A percentile compares a stretch with the other conserved stretches of the same genome.
Conservation (phyloP, 768 basidiomycete species). For the Antrodiella citrinella region DNA sequence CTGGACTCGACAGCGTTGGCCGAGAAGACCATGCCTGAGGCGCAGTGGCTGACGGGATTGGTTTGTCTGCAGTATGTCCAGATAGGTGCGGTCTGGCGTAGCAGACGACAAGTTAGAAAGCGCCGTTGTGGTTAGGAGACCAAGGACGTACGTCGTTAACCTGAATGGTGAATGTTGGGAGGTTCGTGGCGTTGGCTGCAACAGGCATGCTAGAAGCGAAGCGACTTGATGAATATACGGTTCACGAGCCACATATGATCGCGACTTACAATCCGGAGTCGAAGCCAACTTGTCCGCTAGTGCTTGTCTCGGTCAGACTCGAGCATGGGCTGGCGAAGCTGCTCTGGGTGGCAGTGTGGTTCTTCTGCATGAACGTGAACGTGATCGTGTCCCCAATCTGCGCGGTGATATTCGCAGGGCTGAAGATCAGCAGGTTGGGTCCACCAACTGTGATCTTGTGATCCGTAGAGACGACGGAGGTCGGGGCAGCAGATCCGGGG, state of each 20-base stretch:
- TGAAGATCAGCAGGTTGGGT: conserved; percentile 18
- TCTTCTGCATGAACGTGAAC: conserved; percentile 33
- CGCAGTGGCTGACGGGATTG: conserved; percentile 33
- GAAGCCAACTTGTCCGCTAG: conserved; percentile 33
- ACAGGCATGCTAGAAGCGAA: conserved; percentile 42
- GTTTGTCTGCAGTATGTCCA: conserved; percentile 48
- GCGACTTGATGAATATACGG: not conserved
- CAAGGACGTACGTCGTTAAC: conserved; percentile 38
- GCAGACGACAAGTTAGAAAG: not conserved
- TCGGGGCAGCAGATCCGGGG: conserved; percentile 24
- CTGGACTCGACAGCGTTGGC: conserved; percentile 44
- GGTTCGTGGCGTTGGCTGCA: conserved; percentile 30
- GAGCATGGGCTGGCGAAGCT: conserved; percentile 28
- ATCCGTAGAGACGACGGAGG: conserved; percentile 19
- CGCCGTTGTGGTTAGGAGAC: not conserved
- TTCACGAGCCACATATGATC: no score
- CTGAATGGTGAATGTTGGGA: conserved; percentile 45
- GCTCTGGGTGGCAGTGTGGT: conserved; percentile 31
- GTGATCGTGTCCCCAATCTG: conserved; percentile 30
- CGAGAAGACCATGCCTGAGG: conserved; percentile 52
- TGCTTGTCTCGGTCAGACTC: conserved; percentile 33
- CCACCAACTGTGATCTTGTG: conserved; percentile 25
- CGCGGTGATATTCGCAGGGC: conserved; percentile 27
- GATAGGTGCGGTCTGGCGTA: conserved; percentile 38
- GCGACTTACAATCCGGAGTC: conserved; percentile 30